Base-by-base conservation (phyloP, 2,329 filamentous ascomycete genomes). In the Pleoardoris graminearum region DNA sequence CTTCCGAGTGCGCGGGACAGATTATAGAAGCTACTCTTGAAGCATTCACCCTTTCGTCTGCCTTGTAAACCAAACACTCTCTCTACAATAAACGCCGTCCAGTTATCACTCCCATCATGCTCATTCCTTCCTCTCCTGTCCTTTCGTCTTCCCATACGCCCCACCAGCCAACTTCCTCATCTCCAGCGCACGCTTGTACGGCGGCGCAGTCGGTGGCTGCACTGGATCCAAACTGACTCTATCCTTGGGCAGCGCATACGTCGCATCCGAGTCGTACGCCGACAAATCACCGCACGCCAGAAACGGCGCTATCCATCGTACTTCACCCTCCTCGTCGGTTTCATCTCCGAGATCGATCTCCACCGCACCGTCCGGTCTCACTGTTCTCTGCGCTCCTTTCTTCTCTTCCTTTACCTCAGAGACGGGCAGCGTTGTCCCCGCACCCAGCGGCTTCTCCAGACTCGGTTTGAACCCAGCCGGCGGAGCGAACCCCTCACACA, bases 211-310 rank as follows among this genome's bases (percentile, higher is more conserved):
- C 0, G 94, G 94, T 23, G 93, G 93, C 71, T 97, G 94, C 27
- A 99, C 84, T 0, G 94, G 94, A 70, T 97, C 91, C 43, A 97
- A 81, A 61, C 88, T 92, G 47, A 95, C 83, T 68, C 95, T 85
- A 60, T 91, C 89, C 54, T 92, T 88, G 0, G 94, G 92, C 16
- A 99, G 79, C 61, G 89, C 84, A 74, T 97, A 97, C 4, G 92
- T 94, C 3, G 94, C 93, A 79, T 99, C 94, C 0, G 93, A 91
- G 77, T 99, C 94, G 77, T 92, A 99, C 10, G 90, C 87, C 21
- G 91, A 95, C 48, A 99, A 80, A 75, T 99, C 94, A 39, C 94
- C 94, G 71, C 94, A 99, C n/a, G 94, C 92, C 65, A 99, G 83
- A 70, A 99, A 99, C 0, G 93, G 91, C 3, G 92, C 91, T 62